phyloP scores from a whole-genome alignment of 2,329 filamentous ascomycete genomes.

The Lasiodiplodia gonubiensis region DNA sequence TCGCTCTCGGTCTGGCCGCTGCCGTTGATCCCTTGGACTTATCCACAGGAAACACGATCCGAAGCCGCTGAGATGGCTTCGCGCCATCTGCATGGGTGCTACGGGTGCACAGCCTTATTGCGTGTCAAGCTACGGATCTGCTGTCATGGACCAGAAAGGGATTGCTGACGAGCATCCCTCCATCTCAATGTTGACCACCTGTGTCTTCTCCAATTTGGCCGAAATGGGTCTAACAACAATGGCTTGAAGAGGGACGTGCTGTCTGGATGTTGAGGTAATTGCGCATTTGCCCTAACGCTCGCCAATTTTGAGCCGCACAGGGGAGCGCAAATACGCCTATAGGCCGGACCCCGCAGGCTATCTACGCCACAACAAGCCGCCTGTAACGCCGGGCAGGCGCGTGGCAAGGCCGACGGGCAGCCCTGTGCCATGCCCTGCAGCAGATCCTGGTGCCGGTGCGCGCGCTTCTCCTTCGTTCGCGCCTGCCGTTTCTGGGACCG shows the following conservation, averaged over 20 bases:
- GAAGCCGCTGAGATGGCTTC: not conserved
- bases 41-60: not conserved
- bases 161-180: not conserved
- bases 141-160: not conserved
- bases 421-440: constrained; percentile 8
- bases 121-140: not conserved
- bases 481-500: constrained; percentile 1
- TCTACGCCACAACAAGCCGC: constrained; percentile 17
- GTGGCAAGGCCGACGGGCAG: constrained; percentile 16
- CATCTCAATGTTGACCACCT: not conserved
- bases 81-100: not conserved
- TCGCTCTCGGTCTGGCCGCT: constrained; percentile 5
- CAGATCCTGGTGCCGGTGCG: not conserved
- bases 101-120: not conserved
- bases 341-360: constrained; percentile 1
- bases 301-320: constrained; percentile 18
- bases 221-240: not conserved
- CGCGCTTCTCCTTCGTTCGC: not conserved
- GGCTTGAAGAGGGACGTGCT: not conserved
- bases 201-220: not conserved
- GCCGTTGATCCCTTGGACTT: not conserved
- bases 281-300: too few species aligned
- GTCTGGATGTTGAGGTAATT: not conserved
- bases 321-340: not conserved
- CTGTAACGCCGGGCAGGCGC: constrained; percentile 12